phyloP scores from a whole-genome alignment of 129 eudicot species.

The Arctium lappa region DNA sequence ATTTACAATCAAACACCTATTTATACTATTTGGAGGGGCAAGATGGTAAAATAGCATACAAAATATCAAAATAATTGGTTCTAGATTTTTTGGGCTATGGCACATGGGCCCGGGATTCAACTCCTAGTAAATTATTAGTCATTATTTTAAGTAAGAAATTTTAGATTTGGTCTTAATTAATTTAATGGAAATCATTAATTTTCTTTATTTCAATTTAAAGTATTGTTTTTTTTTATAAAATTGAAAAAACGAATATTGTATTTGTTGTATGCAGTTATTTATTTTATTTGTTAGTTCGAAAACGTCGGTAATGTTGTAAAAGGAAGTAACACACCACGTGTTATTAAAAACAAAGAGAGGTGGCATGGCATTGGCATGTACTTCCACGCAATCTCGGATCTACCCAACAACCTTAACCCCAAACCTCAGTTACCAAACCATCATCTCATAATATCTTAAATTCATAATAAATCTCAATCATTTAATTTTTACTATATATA shows the following conservation, averaged over 20 bases:
- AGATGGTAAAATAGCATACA: neutral
- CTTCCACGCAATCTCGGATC: conserved; percentile 32
- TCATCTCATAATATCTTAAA: neutral
- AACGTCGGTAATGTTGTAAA: neutral
- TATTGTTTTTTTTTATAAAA: no score
- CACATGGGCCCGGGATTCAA: neutral
- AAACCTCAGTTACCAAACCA: neutral
- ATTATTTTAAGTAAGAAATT: neutral
- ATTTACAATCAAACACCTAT: neutral
- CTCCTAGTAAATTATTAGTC: neutral
- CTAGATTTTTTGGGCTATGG: neutral
- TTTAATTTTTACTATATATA: no score
- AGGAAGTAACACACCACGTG: conserved; percentile 20
- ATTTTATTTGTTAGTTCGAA: neutral
- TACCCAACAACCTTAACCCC: conserved; percentile 3
- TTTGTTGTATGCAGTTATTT: neutral
- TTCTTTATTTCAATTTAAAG: no score
- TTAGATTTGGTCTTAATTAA: neutral
- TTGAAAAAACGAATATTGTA: no score
- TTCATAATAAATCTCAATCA: no score
- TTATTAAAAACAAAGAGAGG: neutral
- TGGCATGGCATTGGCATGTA: conserved; percentile 4
- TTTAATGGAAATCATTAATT: neutral
- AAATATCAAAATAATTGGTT: neutral
- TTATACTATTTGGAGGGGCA: neutral